Conservation (phyloP, 768 basidiomycete species). For the Xerocomellus intermedius region DNA sequence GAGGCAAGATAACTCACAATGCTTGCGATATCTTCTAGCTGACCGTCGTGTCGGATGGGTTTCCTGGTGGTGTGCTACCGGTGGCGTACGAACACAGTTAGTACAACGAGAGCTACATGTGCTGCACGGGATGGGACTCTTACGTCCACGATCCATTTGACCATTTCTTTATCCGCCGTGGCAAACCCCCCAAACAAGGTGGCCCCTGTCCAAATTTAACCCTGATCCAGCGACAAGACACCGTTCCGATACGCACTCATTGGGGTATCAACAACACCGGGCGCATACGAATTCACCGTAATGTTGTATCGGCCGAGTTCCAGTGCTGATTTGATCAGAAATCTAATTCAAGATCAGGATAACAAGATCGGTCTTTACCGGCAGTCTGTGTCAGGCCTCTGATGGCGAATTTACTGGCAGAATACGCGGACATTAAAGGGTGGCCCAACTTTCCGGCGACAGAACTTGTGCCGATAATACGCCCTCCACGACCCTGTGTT, state of each 20-base stretch:
- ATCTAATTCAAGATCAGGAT: not conserved
- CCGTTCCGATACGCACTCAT: conserved; percentile 26
- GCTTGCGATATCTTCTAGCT: conserved; percentile 36
- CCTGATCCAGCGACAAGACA: not conserved
- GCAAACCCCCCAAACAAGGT: not conserved
- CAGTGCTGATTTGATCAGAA: conserved; percentile 2
- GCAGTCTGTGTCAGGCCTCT: conserved; percentile 41
- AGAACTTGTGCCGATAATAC: conserved; percentile 47
- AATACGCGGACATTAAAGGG: conserved; percentile 23
- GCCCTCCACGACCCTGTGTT: conserved; percentile 47
- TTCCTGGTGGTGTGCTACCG: not conserved
- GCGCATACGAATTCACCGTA: conserved; percentile 43
- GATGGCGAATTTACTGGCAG: conserved; percentile 41
- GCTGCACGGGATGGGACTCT: not conserved
- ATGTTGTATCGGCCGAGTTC: conserved; percentile 37
- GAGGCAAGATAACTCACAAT: conserved; percentile 39
- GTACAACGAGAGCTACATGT: not conserved
- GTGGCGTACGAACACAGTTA: not conserved
- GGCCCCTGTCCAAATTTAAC: not conserved
- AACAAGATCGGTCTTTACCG: conserved; percentile 22
- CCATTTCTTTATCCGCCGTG: not conserved
- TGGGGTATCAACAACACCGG: conserved; percentile 31
- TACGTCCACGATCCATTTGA: not conserved
- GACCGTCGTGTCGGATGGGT: conserved; percentile 15
- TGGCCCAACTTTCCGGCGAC: conserved; percentile 2